Evolutionary conservation across 371 early-diverging fungal genomes (phyloP).

Genomic region (Zopfochytrium polystomum): DNA sequence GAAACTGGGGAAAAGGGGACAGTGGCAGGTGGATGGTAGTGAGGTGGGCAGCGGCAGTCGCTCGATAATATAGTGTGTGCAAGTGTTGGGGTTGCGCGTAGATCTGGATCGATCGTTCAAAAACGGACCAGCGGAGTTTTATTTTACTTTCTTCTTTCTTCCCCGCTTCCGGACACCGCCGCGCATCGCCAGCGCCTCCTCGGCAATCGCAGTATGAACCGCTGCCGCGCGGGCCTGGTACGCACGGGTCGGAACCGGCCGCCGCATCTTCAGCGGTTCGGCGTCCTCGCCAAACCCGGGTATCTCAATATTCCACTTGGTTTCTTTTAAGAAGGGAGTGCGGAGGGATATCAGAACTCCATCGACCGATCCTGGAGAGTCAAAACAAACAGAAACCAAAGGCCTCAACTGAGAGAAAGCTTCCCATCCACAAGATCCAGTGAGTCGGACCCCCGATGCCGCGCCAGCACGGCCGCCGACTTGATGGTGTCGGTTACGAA

Average conservation of each 20-base stretch:
- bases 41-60: too few species aligned
- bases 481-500: conserved; percentile 12
- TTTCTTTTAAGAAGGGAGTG: conserved; percentile 1
- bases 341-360: not conserved
- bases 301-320: conserved; percentile 13
- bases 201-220: not conserved
- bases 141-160: not conserved
- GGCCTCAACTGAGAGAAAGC: conserved; percentile 7
- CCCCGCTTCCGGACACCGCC: not conserved
- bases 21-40: too few species aligned
- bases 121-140: too few species aligned
- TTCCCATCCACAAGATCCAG: conserved; percentile 13
- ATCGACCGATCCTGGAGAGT: not conserved
- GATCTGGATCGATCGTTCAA: too few species aligned
- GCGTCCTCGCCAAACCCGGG: conserved; percentile 21
- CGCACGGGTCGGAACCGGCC: not conserved
- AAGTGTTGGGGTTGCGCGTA: too few species aligned
- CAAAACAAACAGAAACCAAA: not conserved
- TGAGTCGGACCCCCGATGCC: conserved; percentile 13
- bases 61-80: too few species aligned
- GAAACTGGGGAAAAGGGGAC: too few species aligned
- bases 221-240: not conserved
- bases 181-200: not conserved
- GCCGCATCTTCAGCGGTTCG: not conserved
- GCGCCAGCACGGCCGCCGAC: conserved; percentile 5